Base-by-base conservation (phyloP, 371 early-diverging fungal species). In the Thermomucor indicae-seudaticae region DNA sequence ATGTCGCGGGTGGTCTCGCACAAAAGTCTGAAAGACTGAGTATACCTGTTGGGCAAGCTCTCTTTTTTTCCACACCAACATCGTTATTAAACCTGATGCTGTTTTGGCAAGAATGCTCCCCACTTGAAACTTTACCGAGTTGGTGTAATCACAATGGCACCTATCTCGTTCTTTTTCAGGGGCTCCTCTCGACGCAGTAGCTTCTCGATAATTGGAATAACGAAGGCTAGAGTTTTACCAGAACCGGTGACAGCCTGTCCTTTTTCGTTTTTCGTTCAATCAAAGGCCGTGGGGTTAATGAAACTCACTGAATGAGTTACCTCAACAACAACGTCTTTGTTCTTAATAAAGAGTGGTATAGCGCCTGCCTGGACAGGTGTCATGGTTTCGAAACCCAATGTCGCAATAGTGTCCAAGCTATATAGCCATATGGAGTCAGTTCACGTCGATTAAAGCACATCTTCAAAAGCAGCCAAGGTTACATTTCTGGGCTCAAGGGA, bases 241-340 rank as follows among this genome's bases (percentile, higher is more conserved):
- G 95, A 94, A n/a, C 99, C 99, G 4, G 99, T 99, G 6, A 93
- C 96, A 12, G 99, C 99, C 79, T 76, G 35, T 24, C 19, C 40
- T 66, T 60, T 48, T 53, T 64, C 5, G 65, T 58, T 0, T 12
- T 14, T 27, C 44, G 6, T 23, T 27, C 32, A 32, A 14, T 32
- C 14, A 32, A 14, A 32, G 24, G 24, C 43, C 24, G 7, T 42
- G 20, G 19, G 6, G 12, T 6, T 19, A 7, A 6, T 1, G n/a
- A 16, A 42, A 7, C 6, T 16, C 11, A 3, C 29, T 43, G 4
- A 1, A 17, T 16, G 17, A 16, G 41, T 22, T 60, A 72, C 77
- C 66, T 97, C 96, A 0, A 96, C 98, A 10, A 99, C 91, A 0
- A 99, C 98, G 70, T 99, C 99, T 69, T 96, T 92, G 65, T 93